phyloP scores from a whole-genome alignment of 371 early-diverging fungal genomes.

The Choanephora cucurbitarum region DNA sequence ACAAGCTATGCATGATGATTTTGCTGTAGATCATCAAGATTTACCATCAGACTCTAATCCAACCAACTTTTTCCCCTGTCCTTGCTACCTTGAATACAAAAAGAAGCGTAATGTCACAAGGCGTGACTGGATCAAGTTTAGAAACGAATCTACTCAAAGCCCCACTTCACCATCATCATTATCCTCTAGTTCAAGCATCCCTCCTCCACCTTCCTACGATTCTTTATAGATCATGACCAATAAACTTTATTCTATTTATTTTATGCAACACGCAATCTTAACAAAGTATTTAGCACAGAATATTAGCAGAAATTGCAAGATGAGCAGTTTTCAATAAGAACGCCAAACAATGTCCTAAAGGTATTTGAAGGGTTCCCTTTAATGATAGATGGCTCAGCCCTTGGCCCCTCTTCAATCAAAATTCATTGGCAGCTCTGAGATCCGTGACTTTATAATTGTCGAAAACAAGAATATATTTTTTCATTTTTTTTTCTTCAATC shows the following conservation, averaged over 20 bases:
- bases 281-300: no score
- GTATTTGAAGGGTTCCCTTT: no score
- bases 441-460: not conserved
- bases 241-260: no score
- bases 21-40: slow-evolving; percentile 9
- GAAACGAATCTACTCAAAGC: slow-evolving; percentile 5
- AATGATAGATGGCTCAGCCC: no score
- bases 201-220: not conserved
- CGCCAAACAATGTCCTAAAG: no score
- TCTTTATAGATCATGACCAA: not conserved
- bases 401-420: no score
- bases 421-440: no score
- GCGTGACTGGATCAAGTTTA: slow-evolving; percentile 24
- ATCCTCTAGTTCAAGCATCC: not conserved
- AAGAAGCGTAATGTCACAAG: slow-evolving; percentile 21
- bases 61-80: slow-evolving; percentile 26
- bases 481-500: not conserved
- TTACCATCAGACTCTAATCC: not conserved
- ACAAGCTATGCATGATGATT: slow-evolving; percentile 18
- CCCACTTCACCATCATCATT: not conserved
- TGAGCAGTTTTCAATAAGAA: no score
- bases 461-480: not conserved
- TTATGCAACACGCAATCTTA: no score
- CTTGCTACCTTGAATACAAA: slow-evolving; percentile 35
- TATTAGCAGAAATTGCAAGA: no score